Evolutionary conservation across 768 basidiomycete species (phyloP).

Genomic region (Mrakia frigida): DNA sequence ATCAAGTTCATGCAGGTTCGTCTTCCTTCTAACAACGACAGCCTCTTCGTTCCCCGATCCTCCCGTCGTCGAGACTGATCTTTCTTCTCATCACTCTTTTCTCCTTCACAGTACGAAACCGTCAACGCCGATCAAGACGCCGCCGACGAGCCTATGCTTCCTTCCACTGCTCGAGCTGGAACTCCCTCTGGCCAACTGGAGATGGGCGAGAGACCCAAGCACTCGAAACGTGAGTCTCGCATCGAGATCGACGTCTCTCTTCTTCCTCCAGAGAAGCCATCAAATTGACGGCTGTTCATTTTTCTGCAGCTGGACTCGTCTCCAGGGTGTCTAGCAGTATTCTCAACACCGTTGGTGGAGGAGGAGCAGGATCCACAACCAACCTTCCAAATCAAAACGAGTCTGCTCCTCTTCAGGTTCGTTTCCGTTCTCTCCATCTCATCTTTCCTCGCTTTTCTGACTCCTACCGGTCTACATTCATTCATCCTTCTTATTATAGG

Average conservation of each 20-base stretch:
- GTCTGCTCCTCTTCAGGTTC: background rate
- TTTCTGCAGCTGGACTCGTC: background rate
- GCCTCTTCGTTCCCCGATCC: no score
- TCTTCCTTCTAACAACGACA: no score
- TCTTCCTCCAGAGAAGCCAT: background rate
- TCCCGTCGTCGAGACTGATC: no score
- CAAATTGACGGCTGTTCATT: background rate
- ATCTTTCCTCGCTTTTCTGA: background rate
- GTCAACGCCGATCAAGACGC: slow-evolving; percentile 14
- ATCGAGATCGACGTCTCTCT: no score
- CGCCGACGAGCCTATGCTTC: background rate
- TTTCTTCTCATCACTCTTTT: background rate
- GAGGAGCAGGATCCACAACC: background rate
- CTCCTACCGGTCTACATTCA: background rate
- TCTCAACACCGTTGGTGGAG: background rate
- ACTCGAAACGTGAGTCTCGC: background rate
- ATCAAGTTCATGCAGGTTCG: slow-evolving; percentile 23
- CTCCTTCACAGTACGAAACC: background rate
- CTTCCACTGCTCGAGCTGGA: background rate
- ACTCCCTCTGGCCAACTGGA: background rate
- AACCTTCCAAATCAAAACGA: background rate
- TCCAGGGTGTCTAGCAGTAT: background rate
- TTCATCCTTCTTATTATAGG: background rate
- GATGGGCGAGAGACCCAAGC: background rate
- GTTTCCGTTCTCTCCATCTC: background rate